A percentile compares a stretch with the other conserved stretches of the same genome.
These are phyloP conservation scores for Hagleromyces aurorensis DNA, from an alignment of 805 yeast genomes.

Conservation along the genomic window DNA sequence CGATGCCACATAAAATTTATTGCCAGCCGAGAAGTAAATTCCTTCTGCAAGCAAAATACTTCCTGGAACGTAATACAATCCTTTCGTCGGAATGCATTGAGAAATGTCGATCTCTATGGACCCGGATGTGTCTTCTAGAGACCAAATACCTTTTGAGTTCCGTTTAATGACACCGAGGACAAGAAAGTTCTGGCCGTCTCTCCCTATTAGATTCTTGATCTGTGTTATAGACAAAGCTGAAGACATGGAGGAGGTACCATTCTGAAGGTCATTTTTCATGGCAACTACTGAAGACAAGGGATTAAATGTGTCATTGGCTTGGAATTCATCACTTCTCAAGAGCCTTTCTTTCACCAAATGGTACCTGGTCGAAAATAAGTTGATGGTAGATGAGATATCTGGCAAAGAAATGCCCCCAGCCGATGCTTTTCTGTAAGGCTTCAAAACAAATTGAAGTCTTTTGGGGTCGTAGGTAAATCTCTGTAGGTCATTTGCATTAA, in stretches of 20 bases:
- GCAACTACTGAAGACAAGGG: conserved; percentile 30
- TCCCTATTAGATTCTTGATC: conserved; percentile 78
- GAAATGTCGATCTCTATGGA: conserved; percentile 57
- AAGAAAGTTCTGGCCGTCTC: conserved; percentile 68
- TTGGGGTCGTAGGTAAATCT: conserved; percentile 50
- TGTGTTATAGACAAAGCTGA: conserved; percentile 44
- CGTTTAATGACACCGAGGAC: conserved; percentile 68
- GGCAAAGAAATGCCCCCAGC: conserved; percentile 18
- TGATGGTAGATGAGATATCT: conserved; percentile 27
- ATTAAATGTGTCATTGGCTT: conserved; percentile 31
- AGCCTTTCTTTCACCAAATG: conserved; percentile 61
- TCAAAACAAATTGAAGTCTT: conserved; percentile 52
- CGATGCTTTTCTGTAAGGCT: conserved; percentile 10
- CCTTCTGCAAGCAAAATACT: conserved; percentile 80
- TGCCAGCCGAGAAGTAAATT: conserved; percentile 59
- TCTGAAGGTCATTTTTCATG: conserved; percentile 16
- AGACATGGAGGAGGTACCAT: conserved; percentile 7
- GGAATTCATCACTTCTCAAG: conserved; percentile 68
- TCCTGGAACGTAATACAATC: conserved; percentile 64
- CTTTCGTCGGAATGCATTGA: conserved; percentile 54
- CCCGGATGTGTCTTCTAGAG: conserved; percentile 76
- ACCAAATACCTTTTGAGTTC: conserved; percentile 59
- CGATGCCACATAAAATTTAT: conserved; percentile 63
- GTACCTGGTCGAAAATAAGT: conserved; percentile 47
- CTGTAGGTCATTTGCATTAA: conserved; percentile 60